phyloP scores from a whole-genome alignment of 192 early-diverging fungal genomes.

The Geosiphon pyriformis region DNA sequence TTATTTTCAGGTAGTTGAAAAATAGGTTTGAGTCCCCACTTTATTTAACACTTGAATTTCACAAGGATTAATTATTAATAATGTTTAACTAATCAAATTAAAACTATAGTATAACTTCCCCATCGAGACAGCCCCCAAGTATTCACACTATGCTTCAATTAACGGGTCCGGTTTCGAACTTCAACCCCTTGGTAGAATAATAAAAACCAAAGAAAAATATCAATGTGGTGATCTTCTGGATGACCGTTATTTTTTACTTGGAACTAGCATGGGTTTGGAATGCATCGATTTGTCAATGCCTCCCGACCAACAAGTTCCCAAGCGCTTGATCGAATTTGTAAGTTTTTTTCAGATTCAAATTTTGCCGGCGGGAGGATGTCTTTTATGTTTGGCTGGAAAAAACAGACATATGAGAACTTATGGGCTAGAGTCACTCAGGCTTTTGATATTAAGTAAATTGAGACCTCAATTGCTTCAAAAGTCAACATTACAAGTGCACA shows the following conservation, averaged over 20 bases:
- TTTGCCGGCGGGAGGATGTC: conserved; percentile 1
- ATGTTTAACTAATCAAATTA: background rate
- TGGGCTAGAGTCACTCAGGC: background rate
- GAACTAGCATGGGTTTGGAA: conserved; percentile 5
- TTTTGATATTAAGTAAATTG: conserved; percentile 9
- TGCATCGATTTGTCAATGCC: conserved; percentile 17
- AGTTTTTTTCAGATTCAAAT: conserved; percentile 11
- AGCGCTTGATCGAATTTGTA: conserved; percentile 3
- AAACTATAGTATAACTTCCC: background rate
- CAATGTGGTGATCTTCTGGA: conserved; percentile 14
- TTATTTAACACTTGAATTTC: background rate
- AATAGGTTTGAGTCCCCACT: background rate
- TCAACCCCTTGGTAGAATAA: conserved; percentile 3
- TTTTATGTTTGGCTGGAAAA: conserved; percentile 8
- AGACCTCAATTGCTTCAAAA: too few species aligned
- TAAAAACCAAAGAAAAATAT: conserved; percentile 18
- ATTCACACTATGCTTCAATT: conserved; percentile 9
- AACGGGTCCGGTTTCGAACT: conserved; percentile 12
- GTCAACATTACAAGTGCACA: too few species aligned
- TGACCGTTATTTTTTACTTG: conserved; percentile 15
- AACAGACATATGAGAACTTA: conserved; percentile 20
- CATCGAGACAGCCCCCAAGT: conserved; percentile 3
- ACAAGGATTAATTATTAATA: background rate
- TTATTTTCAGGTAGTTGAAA: background rate
- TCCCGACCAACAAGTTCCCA: conserved; percentile 11